phyloP scores from a whole-genome alignment of 2,329 filamentous ascomycete genomes.

The Chrysoporthe deuterocubensis region DNA sequence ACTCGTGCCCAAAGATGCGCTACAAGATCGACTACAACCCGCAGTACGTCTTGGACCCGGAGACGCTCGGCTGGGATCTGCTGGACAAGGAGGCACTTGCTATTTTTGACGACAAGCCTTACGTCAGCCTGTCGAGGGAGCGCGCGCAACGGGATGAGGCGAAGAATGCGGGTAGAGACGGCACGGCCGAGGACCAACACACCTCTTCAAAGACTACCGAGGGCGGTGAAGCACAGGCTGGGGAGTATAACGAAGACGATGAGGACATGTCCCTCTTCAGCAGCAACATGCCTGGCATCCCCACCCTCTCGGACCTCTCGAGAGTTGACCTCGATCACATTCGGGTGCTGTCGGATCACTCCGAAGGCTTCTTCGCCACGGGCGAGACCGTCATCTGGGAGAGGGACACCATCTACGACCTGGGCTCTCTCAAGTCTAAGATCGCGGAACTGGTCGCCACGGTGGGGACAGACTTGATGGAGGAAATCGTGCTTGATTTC shows the following conservation, averaged over 20 bases:
- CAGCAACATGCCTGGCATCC: slow-evolving; percentile 70
- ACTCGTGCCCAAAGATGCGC: slow-evolving; percentile 79
- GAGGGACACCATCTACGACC: slow-evolving; percentile 51
- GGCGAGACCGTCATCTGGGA: slow-evolving; percentile 65
- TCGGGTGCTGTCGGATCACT: slow-evolving; percentile 52
- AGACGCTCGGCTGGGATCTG: slow-evolving; percentile 64
- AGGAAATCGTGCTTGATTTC: slow-evolving; percentile 63
- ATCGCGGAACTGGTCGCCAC: slow-evolving; percentile 71
- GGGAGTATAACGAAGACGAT: slow-evolving; percentile 31
- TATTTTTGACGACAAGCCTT: slow-evolving; percentile 59
- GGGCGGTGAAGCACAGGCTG: slow-evolving; percentile 20
- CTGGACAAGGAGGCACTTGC: slow-evolving; percentile 56
- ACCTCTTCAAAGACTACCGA: not conserved
- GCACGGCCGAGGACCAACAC: slow-evolving; percentile 33
- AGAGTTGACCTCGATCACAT: slow-evolving; percentile 63
- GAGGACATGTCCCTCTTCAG: slow-evolving; percentile 53
- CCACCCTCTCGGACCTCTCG: slow-evolving; percentile 56
- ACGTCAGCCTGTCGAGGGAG: slow-evolving; percentile 51
- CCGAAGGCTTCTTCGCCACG: slow-evolving; percentile 45
- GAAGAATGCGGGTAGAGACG: not conserved
- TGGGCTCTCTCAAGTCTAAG: slow-evolving; percentile 59
- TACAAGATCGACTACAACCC: slow-evolving; percentile 83
- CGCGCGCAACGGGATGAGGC: slow-evolving; percentile 33
- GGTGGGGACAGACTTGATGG: slow-evolving; percentile 63
- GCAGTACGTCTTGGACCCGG: slow-evolving; percentile 74